Conservation (phyloP, 768 basidiomycete genomes). For the Boletus fagicola region DNA sequence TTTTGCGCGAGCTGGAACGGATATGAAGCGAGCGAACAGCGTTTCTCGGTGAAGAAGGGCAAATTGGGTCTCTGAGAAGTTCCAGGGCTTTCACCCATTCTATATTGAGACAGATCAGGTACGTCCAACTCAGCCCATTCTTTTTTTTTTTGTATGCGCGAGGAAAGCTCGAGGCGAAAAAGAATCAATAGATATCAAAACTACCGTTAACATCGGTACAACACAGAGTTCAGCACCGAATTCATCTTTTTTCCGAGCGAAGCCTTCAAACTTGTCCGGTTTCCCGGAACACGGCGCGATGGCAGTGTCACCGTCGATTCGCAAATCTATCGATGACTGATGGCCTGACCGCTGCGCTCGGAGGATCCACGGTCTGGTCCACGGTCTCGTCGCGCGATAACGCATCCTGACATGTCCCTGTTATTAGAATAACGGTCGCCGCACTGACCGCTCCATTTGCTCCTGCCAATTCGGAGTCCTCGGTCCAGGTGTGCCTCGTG, state of each 20-base stretch:
- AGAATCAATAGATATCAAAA: background rate
- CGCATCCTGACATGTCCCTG: background rate
- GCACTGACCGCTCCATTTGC: background rate
- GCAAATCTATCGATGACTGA: background rate
- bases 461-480: background rate
- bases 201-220: background rate
- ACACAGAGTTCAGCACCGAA: background rate
- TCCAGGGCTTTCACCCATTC: constrained; percentile 14
- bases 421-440: background rate
- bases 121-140: background rate
- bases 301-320: constrained; percentile 6
- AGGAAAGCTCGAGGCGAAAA: background rate
- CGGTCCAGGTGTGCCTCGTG: background rate
- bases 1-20: constrained; percentile 7
- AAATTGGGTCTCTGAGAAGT: background rate
- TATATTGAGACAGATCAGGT: constrained; percentile 28
- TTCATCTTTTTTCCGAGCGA: background rate
- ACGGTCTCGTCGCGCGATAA: background rate
- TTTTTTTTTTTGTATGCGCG: background rate
- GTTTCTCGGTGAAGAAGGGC: background rate
- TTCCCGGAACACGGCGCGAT: constrained; percentile 29
- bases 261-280: constrained; percentile 8
- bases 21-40: constrained; percentile 5
- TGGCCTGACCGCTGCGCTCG: background rate
- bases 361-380: background rate